Base-by-base conservation (phyloP, 2,329 filamentous ascomycete species). In the Diaporthe caulivora region DNA sequence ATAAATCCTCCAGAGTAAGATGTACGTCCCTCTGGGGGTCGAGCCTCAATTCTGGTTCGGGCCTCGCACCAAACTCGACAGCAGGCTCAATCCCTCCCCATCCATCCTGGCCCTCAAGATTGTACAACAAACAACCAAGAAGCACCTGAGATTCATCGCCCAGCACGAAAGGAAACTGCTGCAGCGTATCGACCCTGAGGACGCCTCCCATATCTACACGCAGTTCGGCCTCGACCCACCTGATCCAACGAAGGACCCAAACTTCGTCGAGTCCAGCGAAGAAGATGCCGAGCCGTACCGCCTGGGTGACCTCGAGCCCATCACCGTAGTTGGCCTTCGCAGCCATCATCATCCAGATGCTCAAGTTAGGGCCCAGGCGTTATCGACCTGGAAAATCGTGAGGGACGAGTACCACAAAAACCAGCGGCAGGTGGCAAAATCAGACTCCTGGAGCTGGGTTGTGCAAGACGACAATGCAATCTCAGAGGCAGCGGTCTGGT, bases 301-400 rank as follows among this genome's bases (percentile, higher is more conserved):
- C 29, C n/a, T 3, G 7, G 62, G 47, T 21, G 47, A 67, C 31
- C 31, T 67, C 4, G 13, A 21, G 17, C 62, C 62, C n/a, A 67
- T 67, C 21, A 40, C 62, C 15, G 62, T 67, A 31, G 62, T 40
- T 2, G 44, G 62, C 2, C n/a, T 67, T 40, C 62, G 62, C 44
- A 67, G 62, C 62, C 47, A 67, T 67, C 62, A 67, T 49, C 62
- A 67, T n/a, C 62, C 62, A 13, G 47, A 26, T 53, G 21, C 62
- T 5, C 8, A 26, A 53, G 5, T 67, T 31, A 37, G 10, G n/a
- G 44, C 62, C 2, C 47, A 67, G 9, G 29, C 62, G 40, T 53
- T 67, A 3, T 21, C 31, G 9, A 53, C 62, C 62, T 67, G 62
- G 62, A 1, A 53, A 15, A n/a, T 2, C 10, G 53, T 67, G 62